Conservation (phyloP, 345 rosid genomes). For the Passiflora organensis region DNA sequence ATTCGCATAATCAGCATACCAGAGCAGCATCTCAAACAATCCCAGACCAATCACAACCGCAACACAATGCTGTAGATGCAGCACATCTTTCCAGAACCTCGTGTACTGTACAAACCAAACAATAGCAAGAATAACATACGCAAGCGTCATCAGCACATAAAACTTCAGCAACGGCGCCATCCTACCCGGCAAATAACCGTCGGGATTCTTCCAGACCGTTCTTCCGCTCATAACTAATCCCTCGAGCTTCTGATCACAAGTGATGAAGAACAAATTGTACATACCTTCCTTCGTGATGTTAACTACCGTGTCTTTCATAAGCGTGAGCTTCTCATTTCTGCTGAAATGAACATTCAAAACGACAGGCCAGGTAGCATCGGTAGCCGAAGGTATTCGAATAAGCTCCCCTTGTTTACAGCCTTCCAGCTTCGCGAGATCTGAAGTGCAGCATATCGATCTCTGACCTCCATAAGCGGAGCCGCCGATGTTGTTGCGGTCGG, state of each 20-base stretch:
- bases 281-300: constrained; percentile 68
- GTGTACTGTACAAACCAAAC: constrained; percentile 76
- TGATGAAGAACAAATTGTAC: constrained; percentile 82
- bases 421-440: constrained; percentile 92
- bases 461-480: constrained; percentile 99
- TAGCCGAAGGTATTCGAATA: constrained; percentile 73
- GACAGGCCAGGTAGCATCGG: constrained; percentile 68
- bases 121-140: constrained; percentile 56
- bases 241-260: constrained; percentile 82
- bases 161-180: constrained; percentile 94
- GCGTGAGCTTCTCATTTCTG: constrained; percentile 38
- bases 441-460: constrained; percentile 91
- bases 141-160: constrained; percentile 67
- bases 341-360: constrained; percentile 58
- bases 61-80: constrained; percentile 93
- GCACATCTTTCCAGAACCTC: constrained; percentile 73
- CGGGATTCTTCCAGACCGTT: constrained; percentile 91
- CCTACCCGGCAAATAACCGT: constrained; percentile 90
- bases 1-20: constrained; percentile 80
- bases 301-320: constrained; percentile 41
- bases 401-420: constrained; percentile 95
- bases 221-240: constrained; percentile 78
- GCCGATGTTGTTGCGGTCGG: constrained; percentile 87
- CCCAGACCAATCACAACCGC: constrained; percentile 70
- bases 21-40: constrained; percentile 82